These are phyloP conservation scores for Sanguinoderma infundibulare DNA, from an alignment of 1,284 basidiomycete species.

Conservation along the genomic window DNA sequence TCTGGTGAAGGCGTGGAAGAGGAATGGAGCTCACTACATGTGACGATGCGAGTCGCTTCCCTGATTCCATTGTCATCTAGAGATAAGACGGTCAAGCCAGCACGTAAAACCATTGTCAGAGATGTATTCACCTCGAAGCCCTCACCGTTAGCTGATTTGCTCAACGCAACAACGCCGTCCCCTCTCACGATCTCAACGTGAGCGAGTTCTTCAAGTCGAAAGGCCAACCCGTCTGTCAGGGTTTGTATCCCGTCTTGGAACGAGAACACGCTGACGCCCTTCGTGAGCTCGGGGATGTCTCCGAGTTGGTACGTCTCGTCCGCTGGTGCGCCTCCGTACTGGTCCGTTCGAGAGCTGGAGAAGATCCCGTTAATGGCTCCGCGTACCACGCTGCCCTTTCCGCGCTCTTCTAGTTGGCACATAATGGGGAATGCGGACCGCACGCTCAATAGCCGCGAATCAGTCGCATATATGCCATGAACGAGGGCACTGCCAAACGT, in stretches of 20 bases:
- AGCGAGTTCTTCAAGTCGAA: constrained; percentile 45
- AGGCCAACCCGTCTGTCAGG: constrained; percentile 63
- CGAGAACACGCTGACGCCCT: constrained; percentile 75
- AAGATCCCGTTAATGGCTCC: constrained; percentile 53
- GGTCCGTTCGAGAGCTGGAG: constrained; percentile 19
- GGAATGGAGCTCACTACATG: constrained; percentile 76
- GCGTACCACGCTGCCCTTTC: constrained; percentile 70
- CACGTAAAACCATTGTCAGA: background rate
- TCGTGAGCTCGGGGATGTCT: constrained; percentile 55
- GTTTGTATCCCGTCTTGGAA: constrained; percentile 80
- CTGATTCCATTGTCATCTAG: constrained; percentile 48
- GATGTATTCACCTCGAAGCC: constrained; percentile 44
- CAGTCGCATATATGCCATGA: constrained; percentile 93
- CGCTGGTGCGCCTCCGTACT: constrained; percentile 21
- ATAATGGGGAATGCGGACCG: constrained; percentile 79
- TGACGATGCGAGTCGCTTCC: constrained; percentile 47
- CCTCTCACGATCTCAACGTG: constrained; percentile 66
- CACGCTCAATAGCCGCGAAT: constrained; percentile 77
- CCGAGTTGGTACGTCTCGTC: constrained; percentile 55
- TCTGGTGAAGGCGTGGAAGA: constrained; percentile 63
- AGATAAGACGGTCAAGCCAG: background rate
- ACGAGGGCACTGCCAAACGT: constrained; percentile 84
- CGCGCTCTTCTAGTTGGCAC: constrained; percentile 69
- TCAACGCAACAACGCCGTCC: constrained; percentile 45
- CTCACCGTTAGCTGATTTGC: constrained; percentile 37